These are phyloP conservation scores for Aphanoascus verrucosus DNA, from an alignment of 2,329 filamentous ascomycete genomes.

Conservation along the genomic window DNA sequence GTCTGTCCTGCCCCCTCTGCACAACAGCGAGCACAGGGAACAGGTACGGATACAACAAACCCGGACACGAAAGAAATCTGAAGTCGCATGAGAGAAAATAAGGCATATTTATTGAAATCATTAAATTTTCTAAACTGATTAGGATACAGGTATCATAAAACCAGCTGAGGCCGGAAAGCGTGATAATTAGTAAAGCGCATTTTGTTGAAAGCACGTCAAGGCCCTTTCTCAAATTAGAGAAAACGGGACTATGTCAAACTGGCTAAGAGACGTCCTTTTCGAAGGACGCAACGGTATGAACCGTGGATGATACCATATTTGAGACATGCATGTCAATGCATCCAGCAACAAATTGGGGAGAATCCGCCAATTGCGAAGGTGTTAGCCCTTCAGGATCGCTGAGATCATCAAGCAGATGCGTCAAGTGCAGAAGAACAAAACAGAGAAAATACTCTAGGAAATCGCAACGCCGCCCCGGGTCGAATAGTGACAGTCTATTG, in stretches of 20 bases:
- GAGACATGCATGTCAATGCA: not conserved
- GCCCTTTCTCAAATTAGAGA: too few relatives aligned
- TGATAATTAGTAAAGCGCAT: conserved; percentile 1
- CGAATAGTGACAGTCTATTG: conserved; percentile 4
- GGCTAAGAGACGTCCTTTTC: not conserved
- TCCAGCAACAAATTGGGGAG: not conserved
- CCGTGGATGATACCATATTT: not conserved
- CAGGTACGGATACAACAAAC: not conserved
- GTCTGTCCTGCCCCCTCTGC: too few relatives aligned
- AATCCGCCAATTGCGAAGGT: not conserved
- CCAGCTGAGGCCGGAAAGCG: not conserved
- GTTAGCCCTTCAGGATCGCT: not conserved
- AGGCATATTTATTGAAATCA: not conserved
- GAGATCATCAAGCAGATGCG: not conserved
- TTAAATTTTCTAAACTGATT: conserved; percentile 7
- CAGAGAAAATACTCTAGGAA: conserved; percentile 1
- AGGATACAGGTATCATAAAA: conserved; percentile 4
- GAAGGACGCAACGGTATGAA: not conserved
- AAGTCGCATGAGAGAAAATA: not conserved
- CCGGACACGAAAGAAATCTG: not conserved
- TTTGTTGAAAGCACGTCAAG: not conserved
- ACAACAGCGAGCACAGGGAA: not conserved
- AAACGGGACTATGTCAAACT: too few relatives aligned
- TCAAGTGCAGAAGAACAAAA: not conserved
- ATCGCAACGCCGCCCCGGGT: not conserved